A percentile compares a stretch with the other conserved stretches of the same genome.
phyloP scores from a whole-genome alignment of 2,329 filamentous ascomycete genomes.

The Diaporthe caulivora region DNA sequence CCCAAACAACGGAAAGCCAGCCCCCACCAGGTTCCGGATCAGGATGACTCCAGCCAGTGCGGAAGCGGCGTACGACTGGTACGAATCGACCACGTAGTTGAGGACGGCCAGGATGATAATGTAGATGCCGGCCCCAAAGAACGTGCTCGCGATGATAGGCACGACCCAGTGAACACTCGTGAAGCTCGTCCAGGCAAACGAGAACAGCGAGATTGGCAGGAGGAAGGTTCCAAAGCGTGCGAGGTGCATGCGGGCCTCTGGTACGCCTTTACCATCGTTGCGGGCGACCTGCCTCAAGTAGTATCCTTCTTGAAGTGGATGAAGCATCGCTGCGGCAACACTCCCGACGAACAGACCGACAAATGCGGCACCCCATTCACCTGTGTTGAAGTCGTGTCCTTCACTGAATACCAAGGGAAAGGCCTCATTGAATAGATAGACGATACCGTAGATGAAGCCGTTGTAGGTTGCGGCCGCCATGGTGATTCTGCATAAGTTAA shows the following conservation, averaged over 20 bases:
- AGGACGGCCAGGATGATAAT: slow-evolving; percentile 35
- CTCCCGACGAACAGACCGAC: slow-evolving; percentile 28
- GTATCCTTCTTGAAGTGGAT: slow-evolving; percentile 29
- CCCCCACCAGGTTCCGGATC: slow-evolving; percentile 66
- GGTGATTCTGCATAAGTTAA: slow-evolving; percentile 11
- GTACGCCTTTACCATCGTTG: slow-evolving; percentile 34
- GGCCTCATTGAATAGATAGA: slow-evolving; percentile 35
- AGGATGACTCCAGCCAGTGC: slow-evolving; percentile 52
- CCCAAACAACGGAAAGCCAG: slow-evolving; percentile 71
- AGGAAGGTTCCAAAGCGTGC: slow-evolving; percentile 52
- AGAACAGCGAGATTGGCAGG: slow-evolving; percentile 76
- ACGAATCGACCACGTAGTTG: slow-evolving; percentile 34
- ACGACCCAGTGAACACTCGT: slow-evolving; percentile 69
- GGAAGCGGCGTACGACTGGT: slow-evolving; percentile 21
- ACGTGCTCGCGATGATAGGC: slow-evolving; percentile 65
- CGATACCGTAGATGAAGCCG: slow-evolving; percentile 35
- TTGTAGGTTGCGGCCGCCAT: slow-evolving; percentile 30
- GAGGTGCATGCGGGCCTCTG: slow-evolving; percentile 32
- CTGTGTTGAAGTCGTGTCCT: slow-evolving; percentile 31
- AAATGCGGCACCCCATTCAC: slow-evolving; percentile 27
- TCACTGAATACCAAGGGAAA: slow-evolving; percentile 28
- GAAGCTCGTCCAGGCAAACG: slow-evolving; percentile 78
- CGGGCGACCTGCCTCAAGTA: slow-evolving; percentile 28
- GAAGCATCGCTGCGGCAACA: slow-evolving; percentile 7
- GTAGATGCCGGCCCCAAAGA: slow-evolving; percentile 55